These are phyloP conservation scores for Cyclospora cayetanensis DNA, from an alignment of 169 alveolate genomes.

Conservation along the genomic window DNA sequence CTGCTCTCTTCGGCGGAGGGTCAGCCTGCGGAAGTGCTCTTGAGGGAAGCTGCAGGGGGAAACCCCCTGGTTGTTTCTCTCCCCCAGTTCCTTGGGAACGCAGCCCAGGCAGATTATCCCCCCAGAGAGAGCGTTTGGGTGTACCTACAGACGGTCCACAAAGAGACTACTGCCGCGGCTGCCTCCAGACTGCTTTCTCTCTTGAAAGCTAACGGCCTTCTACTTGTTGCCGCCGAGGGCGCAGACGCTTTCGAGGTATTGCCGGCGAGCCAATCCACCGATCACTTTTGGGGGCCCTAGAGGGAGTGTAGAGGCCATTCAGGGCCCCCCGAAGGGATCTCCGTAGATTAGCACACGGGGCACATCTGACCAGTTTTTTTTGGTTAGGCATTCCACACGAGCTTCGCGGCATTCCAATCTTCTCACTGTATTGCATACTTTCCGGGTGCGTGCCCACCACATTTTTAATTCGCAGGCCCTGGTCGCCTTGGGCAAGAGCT, in stretches of 20 bases:
- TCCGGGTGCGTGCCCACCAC: no score
- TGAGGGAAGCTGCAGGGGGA: not conserved
- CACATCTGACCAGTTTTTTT: no score
- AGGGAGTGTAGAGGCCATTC: not conserved
- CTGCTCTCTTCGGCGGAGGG: not conserved
- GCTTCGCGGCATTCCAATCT: no score
- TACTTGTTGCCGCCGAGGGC: not conserved
- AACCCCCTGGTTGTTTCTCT: not conserved
- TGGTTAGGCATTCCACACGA: no score
- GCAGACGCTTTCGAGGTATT: constrained; percentile 1
- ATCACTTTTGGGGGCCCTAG: not conserved
- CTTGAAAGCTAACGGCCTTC: not conserved
- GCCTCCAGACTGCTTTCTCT: not conserved
- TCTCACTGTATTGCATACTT: no score
- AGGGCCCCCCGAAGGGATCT: not conserved
- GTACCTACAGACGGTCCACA: not conserved
- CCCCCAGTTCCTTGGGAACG: not conserved
- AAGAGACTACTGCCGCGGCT: not conserved
- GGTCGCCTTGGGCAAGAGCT: not conserved
- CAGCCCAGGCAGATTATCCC: not conserved
- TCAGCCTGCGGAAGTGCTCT: not conserved
- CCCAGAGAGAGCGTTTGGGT: not conserved
- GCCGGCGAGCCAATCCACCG: not conserved
- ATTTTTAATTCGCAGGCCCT: no score
- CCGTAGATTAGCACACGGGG: no score